Evolutionary conservation across 768 basidiomycete genomes (phyloP).

Genomic region (Kwoniella dejecticola): DNA sequence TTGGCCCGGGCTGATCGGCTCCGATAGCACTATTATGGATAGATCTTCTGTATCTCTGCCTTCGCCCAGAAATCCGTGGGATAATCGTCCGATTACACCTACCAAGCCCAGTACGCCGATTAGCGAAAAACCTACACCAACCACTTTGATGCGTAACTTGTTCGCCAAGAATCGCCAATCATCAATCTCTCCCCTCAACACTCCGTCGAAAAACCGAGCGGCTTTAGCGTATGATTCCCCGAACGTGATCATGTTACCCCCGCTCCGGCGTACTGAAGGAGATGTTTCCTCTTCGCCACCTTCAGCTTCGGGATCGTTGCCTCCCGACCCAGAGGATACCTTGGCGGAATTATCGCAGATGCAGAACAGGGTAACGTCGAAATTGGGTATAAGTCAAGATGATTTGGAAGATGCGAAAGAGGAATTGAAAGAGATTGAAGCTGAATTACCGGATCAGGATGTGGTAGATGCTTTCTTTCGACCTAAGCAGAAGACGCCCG

Average conservation of each 20-base stretch:
- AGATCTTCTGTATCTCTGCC: conserved; percentile 41
- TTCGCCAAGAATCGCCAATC: conserved; percentile 37
- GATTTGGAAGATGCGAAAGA: conserved; percentile 25
- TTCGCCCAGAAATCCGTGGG: conserved; percentile 33
- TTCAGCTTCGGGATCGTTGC: conserved; percentile 37
- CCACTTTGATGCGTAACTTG: conserved; percentile 40
- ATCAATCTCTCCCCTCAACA: conserved; percentile 29
- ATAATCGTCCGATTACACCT: conserved; percentile 28
- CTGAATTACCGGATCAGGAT: conserved; percentile 15
- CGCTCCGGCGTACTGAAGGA: conserved; percentile 24
- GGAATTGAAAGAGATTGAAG: conserved; percentile 25
- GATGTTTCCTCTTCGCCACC: conserved; percentile 37
- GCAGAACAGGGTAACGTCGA: conserved; percentile 7
- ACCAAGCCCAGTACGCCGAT: conserved; percentile 32
- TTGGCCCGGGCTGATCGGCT: conserved; percentile 1
- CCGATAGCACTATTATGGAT: conserved; percentile 40
- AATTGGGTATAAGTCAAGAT: conserved; percentile 22
- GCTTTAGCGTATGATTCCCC: conserved; percentile 12
- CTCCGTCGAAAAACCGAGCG: conserved; percentile 25
- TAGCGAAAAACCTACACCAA: conserved; percentile 45
- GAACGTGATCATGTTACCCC: conserved; percentile 37
- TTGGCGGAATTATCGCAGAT: conserved; percentile 8
- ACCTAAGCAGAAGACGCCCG: conserved; percentile 19
- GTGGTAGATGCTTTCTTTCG: conserved; percentile 19
- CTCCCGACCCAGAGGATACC: conserved; percentile 9